Base-by-base conservation (phyloP, 2,329 filamentous ascomycete genomes). In the Stagonosporopsis tanaceti region DNA sequence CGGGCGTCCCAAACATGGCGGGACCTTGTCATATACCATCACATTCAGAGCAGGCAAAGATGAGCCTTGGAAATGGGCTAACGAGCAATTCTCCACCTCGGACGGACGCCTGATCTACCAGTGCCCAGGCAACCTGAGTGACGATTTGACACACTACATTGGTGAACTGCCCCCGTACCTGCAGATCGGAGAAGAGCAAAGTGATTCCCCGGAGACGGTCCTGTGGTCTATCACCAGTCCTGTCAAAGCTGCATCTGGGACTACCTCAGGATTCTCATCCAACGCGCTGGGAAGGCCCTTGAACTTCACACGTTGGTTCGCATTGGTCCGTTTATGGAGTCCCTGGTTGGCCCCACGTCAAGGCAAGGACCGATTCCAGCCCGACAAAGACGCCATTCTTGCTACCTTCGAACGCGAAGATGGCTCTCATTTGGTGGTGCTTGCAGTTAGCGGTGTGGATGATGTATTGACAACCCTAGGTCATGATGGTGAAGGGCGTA, bases 261-360 rank as follows among this genome's bases (percentile, higher is more conserved):
- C 86, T 37, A 73, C 80, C 3, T 90, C 92, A 4, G 81, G 84
- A 0, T 81, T 83, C 51, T 83, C 81, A 28, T 79, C 83, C 45
- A 73, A 87, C 28, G 76, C 79, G 2, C 76, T 96, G 1, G 92
- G 92, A 0, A 77, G 78, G 1, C 89, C 91, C 0, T 88, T 84
- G 67, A 84, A 85, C 39, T 77, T 85, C 47, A 83, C 84, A 70
- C 88, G 90, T 65, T 96, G 92, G 87, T 94, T 97, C 72, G 87
- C 91, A 7, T 78, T 97, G 12, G 88, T 96, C 5, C 87, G 93
- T 17, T 81, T 91, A 3, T 95, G 89, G 87, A 85, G 84, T 32
- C 89, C 93, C 1, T 98, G 94, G 94, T 79, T 97, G 11, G 92
- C 90, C 7, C 94, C 94, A n/a, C 83, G 92, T 37, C 93, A 97